Percentiles rank a stretch among this genome's conserved stretches.
phyloP scores from a whole-genome alignment of 352 stramenopile species.

The Globisporangium solare region DNA sequence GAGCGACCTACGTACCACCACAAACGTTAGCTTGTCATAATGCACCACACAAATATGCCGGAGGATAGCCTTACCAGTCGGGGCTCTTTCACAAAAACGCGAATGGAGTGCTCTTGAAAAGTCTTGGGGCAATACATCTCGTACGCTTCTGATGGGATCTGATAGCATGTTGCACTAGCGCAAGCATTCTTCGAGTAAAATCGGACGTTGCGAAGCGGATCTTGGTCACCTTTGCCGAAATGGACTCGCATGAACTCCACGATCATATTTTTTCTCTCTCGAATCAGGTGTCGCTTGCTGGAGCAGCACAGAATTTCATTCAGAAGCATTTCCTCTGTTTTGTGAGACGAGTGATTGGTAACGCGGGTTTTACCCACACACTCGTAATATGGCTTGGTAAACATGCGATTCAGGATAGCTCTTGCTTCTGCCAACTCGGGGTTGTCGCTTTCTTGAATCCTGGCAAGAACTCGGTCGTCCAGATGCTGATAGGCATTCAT shows the following conservation, averaged over 20 bases:
- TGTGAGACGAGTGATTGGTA: slow-evolving; percentile 36
- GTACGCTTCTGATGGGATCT: slow-evolving; percentile 47
- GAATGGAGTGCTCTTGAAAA: slow-evolving; percentile 69
- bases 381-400: slow-evolving; percentile 70
- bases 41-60: neutral
- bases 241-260: slow-evolving; percentile 77
- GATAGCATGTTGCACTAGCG: slow-evolving; percentile 41
- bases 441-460: slow-evolving; percentile 69
- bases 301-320: slow-evolving; percentile 60
- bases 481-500: slow-evolving; percentile 82
- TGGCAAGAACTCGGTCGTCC: slow-evolving; percentile 71
- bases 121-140: slow-evolving; percentile 57
- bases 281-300: slow-evolving; percentile 18
- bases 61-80: slow-evolving; percentile 32
- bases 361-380: slow-evolving; percentile 65
- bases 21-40: slow-evolving; percentile 1
- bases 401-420: slow-evolving; percentile 54
- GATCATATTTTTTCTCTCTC: slow-evolving; percentile 59
- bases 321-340: slow-evolving; percentile 44
- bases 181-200: slow-evolving; percentile 79
- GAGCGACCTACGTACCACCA: slow-evolving; percentile 19
- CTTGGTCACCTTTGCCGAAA: slow-evolving; percentile 71
- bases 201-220: slow-evolving; percentile 64
- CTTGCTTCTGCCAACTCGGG: slow-evolving; percentile 40
- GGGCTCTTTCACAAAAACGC: slow-evolving; percentile 66